Percentiles rank a stretch among this genome's conserved stretches.
Evolutionary conservation across 306 rosid genomes (phyloP).

Genomic region (Cucurbita moschata): DNA sequence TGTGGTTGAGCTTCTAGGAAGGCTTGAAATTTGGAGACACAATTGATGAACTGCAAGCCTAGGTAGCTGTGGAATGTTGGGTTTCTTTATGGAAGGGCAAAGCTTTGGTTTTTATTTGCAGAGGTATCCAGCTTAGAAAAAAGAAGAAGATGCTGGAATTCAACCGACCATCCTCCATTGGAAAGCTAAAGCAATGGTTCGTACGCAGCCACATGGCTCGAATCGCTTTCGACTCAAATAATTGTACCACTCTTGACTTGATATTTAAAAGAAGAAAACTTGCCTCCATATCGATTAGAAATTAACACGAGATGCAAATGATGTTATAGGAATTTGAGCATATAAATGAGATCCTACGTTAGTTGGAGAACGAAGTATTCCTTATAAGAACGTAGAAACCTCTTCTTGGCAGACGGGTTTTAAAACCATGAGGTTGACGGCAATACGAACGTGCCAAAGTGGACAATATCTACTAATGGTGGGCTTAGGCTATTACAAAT

Average conservation of each 20-base stretch:
- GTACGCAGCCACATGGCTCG: slow-evolving; percentile 46
- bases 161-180: slow-evolving; percentile 62
- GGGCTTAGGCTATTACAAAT: too few species aligned
- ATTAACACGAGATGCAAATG: background rate
- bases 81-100: slow-evolving; percentile 3
- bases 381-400: too few species aligned
- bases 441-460: too few species aligned
- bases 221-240: slow-evolving; percentile 24
- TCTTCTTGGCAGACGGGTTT: too few species aligned
- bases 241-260: slow-evolving; percentile 15
- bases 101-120: slow-evolving; percentile 10
- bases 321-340: background rate
- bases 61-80: slow-evolving; percentile 4
- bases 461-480: too few species aligned
- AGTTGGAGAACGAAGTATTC: too few species aligned
- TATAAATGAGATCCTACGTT: background rate
- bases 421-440: too few species aligned
- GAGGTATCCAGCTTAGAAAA: background rate
- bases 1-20: background rate
- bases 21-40: background rate
- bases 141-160: slow-evolving; percentile 72
- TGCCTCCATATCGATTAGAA: background rate
- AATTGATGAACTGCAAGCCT: background rate
- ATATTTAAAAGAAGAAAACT: background rate
- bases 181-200: slow-evolving; percentile 69